Evolutionary conservation across 495 filamentous ascomycete genomes (phyloP).

Genomic region (Thermothielavioides terrestris): DNA sequence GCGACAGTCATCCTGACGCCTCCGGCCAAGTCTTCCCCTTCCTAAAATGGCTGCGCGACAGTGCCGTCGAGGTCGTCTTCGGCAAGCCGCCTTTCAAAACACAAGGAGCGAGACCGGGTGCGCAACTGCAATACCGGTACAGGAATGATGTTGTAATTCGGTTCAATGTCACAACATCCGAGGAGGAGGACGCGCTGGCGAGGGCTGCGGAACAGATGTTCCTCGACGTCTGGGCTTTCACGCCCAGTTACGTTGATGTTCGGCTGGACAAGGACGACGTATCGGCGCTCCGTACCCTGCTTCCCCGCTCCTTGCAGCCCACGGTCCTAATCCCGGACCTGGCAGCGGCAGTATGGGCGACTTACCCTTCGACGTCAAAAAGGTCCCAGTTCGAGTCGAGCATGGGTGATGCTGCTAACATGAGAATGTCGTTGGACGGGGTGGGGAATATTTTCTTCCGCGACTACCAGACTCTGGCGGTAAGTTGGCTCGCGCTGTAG

Average conservation of each 20-base stretch:
- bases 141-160: conserved; percentile 76
- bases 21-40: conserved; percentile 26
- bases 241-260: conserved; percentile 78
- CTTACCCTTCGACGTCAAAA: conserved; percentile 51
- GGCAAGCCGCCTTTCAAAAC: conserved; percentile 31
- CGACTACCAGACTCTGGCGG: conserved; percentile 74
- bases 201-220: conserved; percentile 67
- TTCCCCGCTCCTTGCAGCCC: conserved; percentile 66
- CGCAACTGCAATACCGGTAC: conserved; percentile 56
- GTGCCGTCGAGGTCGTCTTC: conserved; percentile 56
- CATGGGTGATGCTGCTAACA: conserved; percentile 21
- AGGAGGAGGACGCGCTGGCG: conserved; percentile 65
- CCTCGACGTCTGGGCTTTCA: conserved; percentile 86
- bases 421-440: conserved; percentile 25
- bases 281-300: conserved; percentile 68
- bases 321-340: conserved; percentile 80
- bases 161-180: conserved; percentile 64
- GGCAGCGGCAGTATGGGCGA: conserved; percentile 63
- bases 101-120: conserved; percentile 28
- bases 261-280: conserved; percentile 70
- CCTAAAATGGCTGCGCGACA: conserved; percentile 54
- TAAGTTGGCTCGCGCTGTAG: conserved; percentile 38
- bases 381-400: conserved; percentile 14
- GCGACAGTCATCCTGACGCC: not conserved
- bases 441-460: conserved; percentile 71